Evolutionary conservation across 2,329 filamentous ascomycete genomes (phyloP).

Genomic region (Apiospora marii): DNA sequence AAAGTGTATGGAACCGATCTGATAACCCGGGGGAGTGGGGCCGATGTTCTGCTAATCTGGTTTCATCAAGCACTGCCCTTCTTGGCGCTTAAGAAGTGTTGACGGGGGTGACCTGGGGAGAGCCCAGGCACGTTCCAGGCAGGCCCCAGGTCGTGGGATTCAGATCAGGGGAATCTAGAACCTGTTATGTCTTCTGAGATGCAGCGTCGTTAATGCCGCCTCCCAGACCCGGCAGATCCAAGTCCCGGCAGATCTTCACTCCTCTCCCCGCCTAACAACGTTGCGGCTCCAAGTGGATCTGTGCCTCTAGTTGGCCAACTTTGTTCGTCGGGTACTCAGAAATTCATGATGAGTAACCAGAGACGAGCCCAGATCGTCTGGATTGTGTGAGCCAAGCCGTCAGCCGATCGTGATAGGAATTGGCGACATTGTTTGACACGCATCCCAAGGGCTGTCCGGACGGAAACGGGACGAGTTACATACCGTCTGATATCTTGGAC

Average conservation of each 20-base stretch:
- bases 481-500: background rate
- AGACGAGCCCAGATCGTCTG: background rate
- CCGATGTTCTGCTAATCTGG: background rate
- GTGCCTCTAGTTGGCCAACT: background rate
- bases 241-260: background rate
- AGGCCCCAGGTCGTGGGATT: background rate
- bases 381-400: no score
- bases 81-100: background rate
- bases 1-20: background rate
- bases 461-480: background rate
- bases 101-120: background rate
- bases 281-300: background rate
- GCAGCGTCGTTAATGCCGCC: background rate
- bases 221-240: background rate
- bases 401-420: background rate
- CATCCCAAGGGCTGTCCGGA: background rate
- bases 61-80: constrained; percentile 3
- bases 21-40: background rate
- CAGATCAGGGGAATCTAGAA: background rate
- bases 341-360: no score
- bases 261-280: background rate
- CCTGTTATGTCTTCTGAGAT: background rate
- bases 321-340: background rate
- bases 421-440: background rate
- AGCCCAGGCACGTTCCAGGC: background rate